Conservation (phyloP, 2,329 filamentous ascomycete species). For the Claviceps sp. region DNA sequence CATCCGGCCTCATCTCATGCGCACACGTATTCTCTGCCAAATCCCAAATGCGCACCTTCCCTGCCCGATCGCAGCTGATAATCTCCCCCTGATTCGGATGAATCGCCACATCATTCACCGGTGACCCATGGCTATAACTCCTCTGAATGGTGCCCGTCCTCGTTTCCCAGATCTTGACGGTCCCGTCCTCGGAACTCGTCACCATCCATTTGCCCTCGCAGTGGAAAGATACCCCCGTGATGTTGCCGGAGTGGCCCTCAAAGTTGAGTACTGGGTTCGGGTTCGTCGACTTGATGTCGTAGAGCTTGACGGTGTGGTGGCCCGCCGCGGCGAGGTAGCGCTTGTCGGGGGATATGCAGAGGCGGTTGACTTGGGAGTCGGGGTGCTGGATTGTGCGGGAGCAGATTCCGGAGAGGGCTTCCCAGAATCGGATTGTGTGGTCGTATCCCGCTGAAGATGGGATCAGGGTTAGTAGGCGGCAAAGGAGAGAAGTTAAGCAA, state of each 20-base stretch:
- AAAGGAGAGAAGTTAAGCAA: neutral
- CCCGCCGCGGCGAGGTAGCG: conserved; percentile 77
- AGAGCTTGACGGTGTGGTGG: conserved; percentile 83
- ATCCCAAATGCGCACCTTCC: conserved; percentile 92
- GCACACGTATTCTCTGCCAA: conserved; percentile 93
- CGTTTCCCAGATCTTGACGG: conserved; percentile 95
- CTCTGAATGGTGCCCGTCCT: conserved; percentile 74
- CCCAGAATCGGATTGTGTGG: conserved; percentile 74
- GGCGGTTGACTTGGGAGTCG: conserved; percentile 94
- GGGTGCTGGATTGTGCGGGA: conserved; percentile 96
- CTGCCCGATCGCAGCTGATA: conserved; percentile 86
- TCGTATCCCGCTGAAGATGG: conserved; percentile 40
- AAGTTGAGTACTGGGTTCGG: conserved; percentile 87
- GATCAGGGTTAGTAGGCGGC: conserved; percentile 10
- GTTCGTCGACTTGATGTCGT: conserved; percentile 97
- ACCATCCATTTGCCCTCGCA: conserved; percentile 99
- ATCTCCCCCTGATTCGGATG: conserved; percentile 98
- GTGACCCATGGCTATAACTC: conserved; percentile 78
- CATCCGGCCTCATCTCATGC: conserved; percentile 90
- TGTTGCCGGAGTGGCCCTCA: conserved; percentile 88
- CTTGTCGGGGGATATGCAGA: conserved; percentile 97
- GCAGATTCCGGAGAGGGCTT: conserved; percentile 93
- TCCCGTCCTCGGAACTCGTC: conserved; percentile 90
- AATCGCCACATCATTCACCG: conserved; percentile 97
- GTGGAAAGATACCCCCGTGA: conserved; percentile 94